phyloP scores from a whole-genome alignment of 768 basidiomycete species.

The Lepiota brunneoincarnata region DNA sequence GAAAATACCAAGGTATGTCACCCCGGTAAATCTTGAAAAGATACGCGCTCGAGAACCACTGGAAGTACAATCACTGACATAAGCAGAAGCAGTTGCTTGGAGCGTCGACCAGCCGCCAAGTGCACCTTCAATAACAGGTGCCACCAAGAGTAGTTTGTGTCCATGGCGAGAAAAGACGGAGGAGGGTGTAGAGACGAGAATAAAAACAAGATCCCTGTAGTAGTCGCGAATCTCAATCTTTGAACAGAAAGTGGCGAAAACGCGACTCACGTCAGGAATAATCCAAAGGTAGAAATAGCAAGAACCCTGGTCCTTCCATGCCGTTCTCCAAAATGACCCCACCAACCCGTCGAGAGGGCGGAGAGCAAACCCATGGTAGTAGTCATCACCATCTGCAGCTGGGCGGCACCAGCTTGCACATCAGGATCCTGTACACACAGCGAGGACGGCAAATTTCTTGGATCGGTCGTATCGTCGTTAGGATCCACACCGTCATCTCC shows the following conservation, averaged over 20 bases:
- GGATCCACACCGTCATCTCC: constrained; percentile 33
- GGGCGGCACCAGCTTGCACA: constrained; percentile 70
- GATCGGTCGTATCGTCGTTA: constrained; percentile 10
- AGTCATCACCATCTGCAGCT: constrained; percentile 73
- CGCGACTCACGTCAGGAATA: constrained; percentile 35
- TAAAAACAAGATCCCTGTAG: constrained; percentile 77
- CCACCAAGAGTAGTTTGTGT: constrained; percentile 73
- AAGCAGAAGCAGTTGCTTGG: constrained; percentile 74
- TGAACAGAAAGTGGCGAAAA: background rate
- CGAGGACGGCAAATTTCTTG: constrained; percentile 27
- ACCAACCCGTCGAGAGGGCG: constrained; percentile 85
- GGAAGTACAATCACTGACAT: constrained; percentile 84
- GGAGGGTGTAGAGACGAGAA: constrained; percentile 72
- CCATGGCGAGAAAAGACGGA: constrained; percentile 63
- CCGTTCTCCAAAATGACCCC: constrained; percentile 82
- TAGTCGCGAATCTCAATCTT: constrained; percentile 6
- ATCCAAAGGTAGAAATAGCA: constrained; percentile 65
- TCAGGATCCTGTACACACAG: constrained; percentile 44
- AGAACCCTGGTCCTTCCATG: constrained; percentile 79
- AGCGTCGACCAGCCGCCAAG: constrained; percentile 83
- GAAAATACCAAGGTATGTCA: constrained; percentile 74
- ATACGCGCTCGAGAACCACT: constrained; percentile 73
- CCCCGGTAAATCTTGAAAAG: constrained; percentile 74
- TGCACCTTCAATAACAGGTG: constrained; percentile 79
- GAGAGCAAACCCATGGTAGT: constrained; percentile 78